Evolutionary conservation across 345 rosid genomes (phyloP).

Genomic region (Tarenaya hassleriana): DNA sequence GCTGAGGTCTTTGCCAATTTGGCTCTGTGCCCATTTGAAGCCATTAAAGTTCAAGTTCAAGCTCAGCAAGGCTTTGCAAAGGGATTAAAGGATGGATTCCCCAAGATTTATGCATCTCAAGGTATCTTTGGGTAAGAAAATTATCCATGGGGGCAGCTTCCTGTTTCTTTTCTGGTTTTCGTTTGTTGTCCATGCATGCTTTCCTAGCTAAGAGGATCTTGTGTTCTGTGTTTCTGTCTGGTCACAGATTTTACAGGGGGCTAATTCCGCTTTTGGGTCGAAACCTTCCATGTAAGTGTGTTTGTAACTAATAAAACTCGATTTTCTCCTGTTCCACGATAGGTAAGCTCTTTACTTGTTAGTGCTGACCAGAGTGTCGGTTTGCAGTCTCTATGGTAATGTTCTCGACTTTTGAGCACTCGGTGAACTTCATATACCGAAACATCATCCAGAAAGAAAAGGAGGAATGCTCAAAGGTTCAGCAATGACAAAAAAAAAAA

Average conservation of each 20-base stretch:
- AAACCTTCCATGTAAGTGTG: constrained; percentile 43
- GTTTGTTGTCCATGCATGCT: constrained; percentile 14
- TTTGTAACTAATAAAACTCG: constrained; percentile 2
- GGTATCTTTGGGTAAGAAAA: constrained; percentile 48
- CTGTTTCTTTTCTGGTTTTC: constrained; percentile 5
- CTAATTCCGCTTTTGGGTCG: constrained; percentile 43
- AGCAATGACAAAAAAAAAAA: no score
- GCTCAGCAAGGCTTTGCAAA: constrained; percentile 51
- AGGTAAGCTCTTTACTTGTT: not conserved
- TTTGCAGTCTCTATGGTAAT: constrained; percentile 58
- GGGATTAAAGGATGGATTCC: constrained; percentile 57
- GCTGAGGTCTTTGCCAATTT: constrained; percentile 64
- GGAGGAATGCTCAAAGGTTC: constrained; percentile 54
- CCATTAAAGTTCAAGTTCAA: constrained; percentile 59
- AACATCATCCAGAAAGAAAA: constrained; percentile 38
- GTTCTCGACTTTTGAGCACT: constrained; percentile 79
- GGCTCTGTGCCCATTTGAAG: constrained; percentile 68
- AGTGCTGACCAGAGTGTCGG: constrained; percentile 1
- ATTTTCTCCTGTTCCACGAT: constrained; percentile 11
- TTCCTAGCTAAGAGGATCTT: no score
- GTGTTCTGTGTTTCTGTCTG: no score
- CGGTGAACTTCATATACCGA: constrained; percentile 47
- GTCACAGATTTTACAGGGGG: constrained; percentile 45
- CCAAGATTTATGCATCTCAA: constrained; percentile 45
- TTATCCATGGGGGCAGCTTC: not conserved